phyloP scores from a whole-genome alignment of 2,329 filamentous ascomycete species.

The Diaporthe amygdali region DNA sequence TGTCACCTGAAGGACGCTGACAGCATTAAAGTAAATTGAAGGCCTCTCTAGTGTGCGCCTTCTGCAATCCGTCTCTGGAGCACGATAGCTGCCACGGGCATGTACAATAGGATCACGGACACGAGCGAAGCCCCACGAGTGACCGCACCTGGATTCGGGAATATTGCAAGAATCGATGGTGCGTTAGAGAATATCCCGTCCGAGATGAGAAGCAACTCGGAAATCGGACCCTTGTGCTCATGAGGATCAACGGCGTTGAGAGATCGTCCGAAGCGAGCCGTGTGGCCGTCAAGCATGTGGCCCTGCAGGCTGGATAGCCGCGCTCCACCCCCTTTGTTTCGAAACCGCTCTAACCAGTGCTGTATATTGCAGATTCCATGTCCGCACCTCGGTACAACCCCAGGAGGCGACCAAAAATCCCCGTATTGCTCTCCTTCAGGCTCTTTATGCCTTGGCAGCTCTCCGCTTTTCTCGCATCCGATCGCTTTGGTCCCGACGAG shows the following conservation, averaged over 20 bases:
- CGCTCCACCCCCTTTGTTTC: slow-evolving; percentile 14
- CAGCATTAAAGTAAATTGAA: background rate
- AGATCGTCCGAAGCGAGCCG: slow-evolving; percentile 11
- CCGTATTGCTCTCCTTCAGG: background rate
- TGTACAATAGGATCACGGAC: background rate
- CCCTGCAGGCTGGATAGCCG: slow-evolving; percentile 3
- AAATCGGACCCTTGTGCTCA: background rate
- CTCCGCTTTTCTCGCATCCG: background rate
- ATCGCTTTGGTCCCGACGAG: background rate
- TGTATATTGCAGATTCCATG: background rate
- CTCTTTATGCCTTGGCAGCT: background rate
- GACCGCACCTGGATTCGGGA: background rate
- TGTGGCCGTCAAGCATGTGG: background rate
- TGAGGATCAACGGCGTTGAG: background rate
- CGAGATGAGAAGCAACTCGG: background rate
- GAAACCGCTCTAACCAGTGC: background rate
- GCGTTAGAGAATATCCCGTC: background rate
- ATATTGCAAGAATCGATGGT: background rate
- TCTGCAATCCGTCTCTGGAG: background rate
- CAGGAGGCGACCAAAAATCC: background rate
- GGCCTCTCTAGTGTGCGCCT: background rate
- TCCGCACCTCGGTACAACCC: background rate
- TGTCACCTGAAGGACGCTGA: slow-evolving; percentile 3
- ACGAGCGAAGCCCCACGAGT: background rate
- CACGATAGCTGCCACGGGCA: background rate